Base-by-base conservation (phyloP, 2,329 filamentous ascomycete genomes). In the Beauveria caledonica region DNA sequence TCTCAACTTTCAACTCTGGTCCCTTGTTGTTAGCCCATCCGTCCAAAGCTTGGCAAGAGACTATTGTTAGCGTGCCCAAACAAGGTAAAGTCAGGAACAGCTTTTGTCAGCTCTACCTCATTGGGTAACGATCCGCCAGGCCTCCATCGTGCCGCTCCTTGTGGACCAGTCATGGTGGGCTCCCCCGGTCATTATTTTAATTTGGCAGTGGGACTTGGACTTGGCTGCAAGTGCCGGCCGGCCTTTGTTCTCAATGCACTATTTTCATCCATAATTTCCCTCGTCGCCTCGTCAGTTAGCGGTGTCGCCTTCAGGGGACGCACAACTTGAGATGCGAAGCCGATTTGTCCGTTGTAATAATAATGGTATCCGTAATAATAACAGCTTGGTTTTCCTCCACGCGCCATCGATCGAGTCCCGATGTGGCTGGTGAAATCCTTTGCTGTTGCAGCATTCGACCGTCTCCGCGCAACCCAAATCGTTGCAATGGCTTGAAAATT, bases 91-190 rank as follows among this genome's bases (percentile, higher is more conserved):
- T 21, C 58, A 46, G 51, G 33, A 62, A 50, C 45, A 62, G 48
- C 60, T 63, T 39, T 62, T 61, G 55, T 44, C 52, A 55, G 48
- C 45, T 17, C 19, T 61, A 17, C 23, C 58, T 56, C 39, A 56
- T 62, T 59, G 25, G 45, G 56, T 33, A 58, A 49, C 23, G 56
- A 58, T 58, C 53, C 53, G 53, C 56, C 21, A 13, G n/a, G 29
- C 23, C 46, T 56, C 27, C 55, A n/a, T 58, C 51, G 36, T 57
- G 44, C 42, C 29, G 54, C 54, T 57, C 42, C 25, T 44, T 33
- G 17, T 40, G n/a, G n/a, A n/a, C n/a, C n/a, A n/a, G n/a, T n/a
- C n/a, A n/a, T n/a, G 19, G 54, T 58, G 54, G 53, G 36, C 25
- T 36, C 40, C 40, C 25, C 40, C 40, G 40, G n/a, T 25, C 9